Base-by-base conservation (phyloP, 2,329 filamentous ascomycete species). In the Metarhizium humberi region DNA sequence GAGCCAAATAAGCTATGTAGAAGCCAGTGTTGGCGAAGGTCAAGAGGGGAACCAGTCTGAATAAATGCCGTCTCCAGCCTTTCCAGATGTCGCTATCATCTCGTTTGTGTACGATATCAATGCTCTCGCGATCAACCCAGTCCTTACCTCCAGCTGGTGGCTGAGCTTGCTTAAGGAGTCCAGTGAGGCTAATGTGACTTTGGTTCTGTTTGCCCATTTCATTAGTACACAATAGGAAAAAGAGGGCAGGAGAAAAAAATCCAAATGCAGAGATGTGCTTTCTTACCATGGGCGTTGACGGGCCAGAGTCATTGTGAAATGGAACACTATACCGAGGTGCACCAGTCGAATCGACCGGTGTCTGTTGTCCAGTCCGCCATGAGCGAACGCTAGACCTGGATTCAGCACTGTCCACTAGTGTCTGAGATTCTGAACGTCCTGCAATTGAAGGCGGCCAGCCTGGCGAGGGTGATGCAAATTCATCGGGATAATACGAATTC, bases 1-100 rank as follows among this genome's bases (percentile, higher is more conserved):
- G 66, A 25, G 61, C 71, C 7, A 82, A 75, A 58, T 83, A 83
- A 55, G 65, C 42, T 4, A 76, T n/a, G 63, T 74, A 76, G n/a
- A 75, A 50, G n/a, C 59, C 59, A 13, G 69, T 75, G 61, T 72
- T 75, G 58, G 67, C 42, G n/a, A 76, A 50, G 18, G 70, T 75
- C 53, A 76, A 54, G 36, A 72, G 50, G 0, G 74, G 74, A 7
- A 68, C 66, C 36, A 75, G 59, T 18, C 59, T 62, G 61, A 69
- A 76, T 11, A 76, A 49, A 36, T 69, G 60, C 11, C 74, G 68
- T 55, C 67, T 73, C 73, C 73, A 75, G 40, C 74, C 74, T 51
- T 69, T 70, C 71, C 72, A 76, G 51, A 69, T 73, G n/a, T 76
- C 72, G 30, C 56, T 63, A 48, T 75, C 71, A 56, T 74, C 70